Base-by-base conservation (phyloP, 2,329 filamentous ascomycete genomes). In the Amphichorda felina region DNA sequence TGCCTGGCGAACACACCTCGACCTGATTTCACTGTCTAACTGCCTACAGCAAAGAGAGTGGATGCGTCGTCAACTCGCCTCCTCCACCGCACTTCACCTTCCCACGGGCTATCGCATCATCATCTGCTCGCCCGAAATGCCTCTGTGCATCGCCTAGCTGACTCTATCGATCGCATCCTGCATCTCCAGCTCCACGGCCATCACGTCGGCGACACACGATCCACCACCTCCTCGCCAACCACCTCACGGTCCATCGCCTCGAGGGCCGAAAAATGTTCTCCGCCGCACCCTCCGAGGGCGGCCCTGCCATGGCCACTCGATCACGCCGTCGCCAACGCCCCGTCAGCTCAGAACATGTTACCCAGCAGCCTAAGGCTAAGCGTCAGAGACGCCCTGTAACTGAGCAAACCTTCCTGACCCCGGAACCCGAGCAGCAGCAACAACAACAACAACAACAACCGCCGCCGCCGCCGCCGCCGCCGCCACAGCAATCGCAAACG, bases 301-400 rank as follows among this genome's bases (percentile, higher is more conserved):
- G 68, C 45, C 65, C 71, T 21, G 66, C 68, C 46, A 70, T 63
- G 43, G 66, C 70, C 35, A 75, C 71, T 36, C 67, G 75, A 43
- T 74, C 72, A 46, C 71, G 75, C 40, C 68, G 75, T 41, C 69
- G 75, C 38, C 74, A 75, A 53, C 70, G 75, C 39, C 74, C 74
- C 34, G 53, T 61, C 46, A 73, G 66, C 48, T 61, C 66, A 38
- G 75, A 79, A 39, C 64, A 58, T 49, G 54, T 70, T 35, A 55
- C 59, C 33, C 65, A 71, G 43, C 69, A 72, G 46, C 75, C 75
- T 19, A 79, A 77, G 54, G 68, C 73, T 10, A 80, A 80, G 60
- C 69, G 75, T 42, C 71, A 72, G 50, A 66, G 75, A 43, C 56
- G 74, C 35, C 70, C 69, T 21, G 51, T 78, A 44, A 66, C 63